A percentile compares a stretch with the other conserved stretches of the same genome.
These are phyloP conservation scores for Vachellia collinsii DNA, from an alignment of 306 rosid species.

Conservation along the genomic window DNA sequence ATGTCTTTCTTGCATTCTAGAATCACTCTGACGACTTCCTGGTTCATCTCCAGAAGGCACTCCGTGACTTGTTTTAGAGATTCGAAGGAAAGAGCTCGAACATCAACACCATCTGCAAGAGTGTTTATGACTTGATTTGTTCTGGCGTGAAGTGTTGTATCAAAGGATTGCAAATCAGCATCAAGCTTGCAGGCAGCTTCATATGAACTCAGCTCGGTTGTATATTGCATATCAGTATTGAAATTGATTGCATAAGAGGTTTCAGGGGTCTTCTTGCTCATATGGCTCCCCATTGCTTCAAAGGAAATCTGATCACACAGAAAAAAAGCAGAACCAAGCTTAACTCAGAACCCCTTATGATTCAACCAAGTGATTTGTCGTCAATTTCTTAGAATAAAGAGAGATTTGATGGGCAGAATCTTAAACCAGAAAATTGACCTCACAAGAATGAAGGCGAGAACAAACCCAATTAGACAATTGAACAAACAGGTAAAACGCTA, in stretches of 20 bases:
- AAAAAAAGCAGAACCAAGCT: slow-evolving; percentile 38
- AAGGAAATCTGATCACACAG: slow-evolving; percentile 35
- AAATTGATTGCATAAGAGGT: slow-evolving; percentile 49
- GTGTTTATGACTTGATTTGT: slow-evolving; percentile 78
- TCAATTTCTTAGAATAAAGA: background rate
- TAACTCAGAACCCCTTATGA: slow-evolving; percentile 34
- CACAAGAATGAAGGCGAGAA: slow-evolving; percentile 1
- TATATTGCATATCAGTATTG: slow-evolving; percentile 51
- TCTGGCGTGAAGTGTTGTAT: too few species aligned
- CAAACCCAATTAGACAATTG: slow-evolving; percentile 22
- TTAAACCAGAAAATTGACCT: slow-evolving; percentile 10
- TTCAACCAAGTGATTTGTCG: slow-evolving; percentile 11
- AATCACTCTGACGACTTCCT: slow-evolving; percentile 88
- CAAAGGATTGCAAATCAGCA: slow-evolving; percentile 73
- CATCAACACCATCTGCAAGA: slow-evolving; percentile 81
- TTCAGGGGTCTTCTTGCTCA: slow-evolving; percentile 71
- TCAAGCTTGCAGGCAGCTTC: slow-evolving; percentile 86
- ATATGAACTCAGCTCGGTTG: slow-evolving; percentile 69
- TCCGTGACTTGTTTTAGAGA: slow-evolving; percentile 79
- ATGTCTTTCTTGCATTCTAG: slow-evolving; percentile 93
- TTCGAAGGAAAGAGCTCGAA: slow-evolving; percentile 81
- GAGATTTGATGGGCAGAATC: slow-evolving; percentile 4
- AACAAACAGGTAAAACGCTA: slow-evolving; percentile 20
- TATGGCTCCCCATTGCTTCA: slow-evolving; percentile 74
- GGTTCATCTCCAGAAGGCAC: slow-evolving; percentile 92